Base-by-base conservation (phyloP, 805 yeast genomes). In the Ascoidea tarda region DNA sequence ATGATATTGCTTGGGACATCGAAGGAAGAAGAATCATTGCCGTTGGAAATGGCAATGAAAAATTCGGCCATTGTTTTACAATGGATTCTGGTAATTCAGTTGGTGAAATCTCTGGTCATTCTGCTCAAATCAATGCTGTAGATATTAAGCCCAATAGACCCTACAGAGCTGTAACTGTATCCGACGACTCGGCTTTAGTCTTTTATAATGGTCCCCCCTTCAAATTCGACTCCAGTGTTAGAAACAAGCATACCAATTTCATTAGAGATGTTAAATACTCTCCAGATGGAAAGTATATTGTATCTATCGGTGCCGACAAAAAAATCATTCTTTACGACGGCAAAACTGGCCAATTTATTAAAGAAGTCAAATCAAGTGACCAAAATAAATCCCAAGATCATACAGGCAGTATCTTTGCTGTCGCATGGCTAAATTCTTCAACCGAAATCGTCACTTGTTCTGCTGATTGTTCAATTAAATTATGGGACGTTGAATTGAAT, bases 81-180 rank as follows among this genome's bases (percentile, higher is more conserved):
- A 85, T 84, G 77, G 99, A 93, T 63, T 78, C 96, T 1, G 99
- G 99, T 55, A 93, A 93, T 67, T 80, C 96, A n/a, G 81, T 93
- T 48, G 99, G 99, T 52, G 98, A 93, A 63, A 83, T 91, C 60
- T 81, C 89, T 50, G 99, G 99, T 31, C 99, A 93, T 64, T 76
- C 91, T 16, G 82, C 87, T 32, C 79, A 77, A 49, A 79, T 91
- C 62, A 88, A 86, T 62, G 87, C 93, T 0, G 96, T 89, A 21
- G 79, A 84, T 53, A 83, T 91, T 58, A 83, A 84, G 62, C 88
- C 90, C 21, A 78, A 76, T 57, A 79, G 99, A 66, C 99, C 99
- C 6, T 87, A 85, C 70, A 74, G 96, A 53, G 96, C 96, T 0
- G 95, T 85, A 5, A 89, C 98, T 2, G 97, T 84, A 6, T 79